phyloP scores from a whole-genome alignment of 768 basidiomycete genomes.

The Termitomyces sp. region DNA sequence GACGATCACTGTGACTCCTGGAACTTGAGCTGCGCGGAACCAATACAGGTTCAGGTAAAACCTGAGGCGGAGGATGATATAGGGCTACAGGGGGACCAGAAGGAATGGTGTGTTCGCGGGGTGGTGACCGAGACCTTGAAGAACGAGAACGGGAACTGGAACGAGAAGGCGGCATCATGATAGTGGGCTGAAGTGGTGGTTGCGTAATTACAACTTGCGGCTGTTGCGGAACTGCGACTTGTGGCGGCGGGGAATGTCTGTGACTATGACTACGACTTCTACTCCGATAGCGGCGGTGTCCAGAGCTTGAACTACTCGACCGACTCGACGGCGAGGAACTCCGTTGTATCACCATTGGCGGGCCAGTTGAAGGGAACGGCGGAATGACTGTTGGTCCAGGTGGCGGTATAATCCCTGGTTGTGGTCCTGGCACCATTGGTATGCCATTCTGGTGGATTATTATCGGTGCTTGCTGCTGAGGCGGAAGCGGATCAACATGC shows the following conservation, averaged over 20 bases:
- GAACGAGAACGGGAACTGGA: slow-evolving; percentile 1
- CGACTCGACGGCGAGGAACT: neutral
- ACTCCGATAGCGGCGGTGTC: neutral
- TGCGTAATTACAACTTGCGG: neutral
- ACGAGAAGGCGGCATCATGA: neutral
- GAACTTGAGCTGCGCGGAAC: neutral
- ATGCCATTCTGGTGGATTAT: slow-evolving; percentile 1
- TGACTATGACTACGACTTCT: neutral
- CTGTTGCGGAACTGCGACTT: neutral
- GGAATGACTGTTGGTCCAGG: neutral
- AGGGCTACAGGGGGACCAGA: neutral
- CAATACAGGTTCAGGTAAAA: neutral
- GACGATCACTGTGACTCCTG: neutral
- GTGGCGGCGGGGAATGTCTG: neutral
- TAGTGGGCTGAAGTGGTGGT: neutral
- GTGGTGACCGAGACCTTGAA: neutral
- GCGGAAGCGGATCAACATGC: neutral
- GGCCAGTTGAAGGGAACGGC: neutral
- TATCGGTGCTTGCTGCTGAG: slow-evolving; percentile 1
- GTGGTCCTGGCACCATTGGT: neutral
- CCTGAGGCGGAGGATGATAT: neutral
- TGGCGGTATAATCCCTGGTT: neutral
- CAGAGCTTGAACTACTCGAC: neutral
- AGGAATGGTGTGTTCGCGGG: no score
- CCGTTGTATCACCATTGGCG: neutral